Percentiles rank a stretch among this genome's conserved stretches.
These are phyloP conservation scores for Kokia cookei DNA, from an alignment of 441 rosid species.

Conservation along the genomic window DNA sequence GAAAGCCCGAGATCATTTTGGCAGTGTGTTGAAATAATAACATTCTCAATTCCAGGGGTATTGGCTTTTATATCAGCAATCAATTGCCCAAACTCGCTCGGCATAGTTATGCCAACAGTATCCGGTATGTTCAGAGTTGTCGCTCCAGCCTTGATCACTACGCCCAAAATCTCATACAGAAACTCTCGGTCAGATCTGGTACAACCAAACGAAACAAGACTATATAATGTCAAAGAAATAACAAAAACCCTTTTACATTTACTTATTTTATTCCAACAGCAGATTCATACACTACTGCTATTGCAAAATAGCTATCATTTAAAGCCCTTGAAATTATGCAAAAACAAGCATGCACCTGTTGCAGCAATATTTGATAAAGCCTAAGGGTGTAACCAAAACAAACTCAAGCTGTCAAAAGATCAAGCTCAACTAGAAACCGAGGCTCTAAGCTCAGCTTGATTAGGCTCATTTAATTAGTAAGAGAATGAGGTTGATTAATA, in stretches of 20 bases:
- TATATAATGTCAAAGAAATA: neutral
- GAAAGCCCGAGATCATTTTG: constrained; percentile 99
- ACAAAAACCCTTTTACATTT: neutral
- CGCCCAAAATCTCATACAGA: constrained; percentile 77
- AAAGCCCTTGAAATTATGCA: neutral
- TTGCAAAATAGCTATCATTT: neutral
- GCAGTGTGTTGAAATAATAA: constrained; percentile 79
- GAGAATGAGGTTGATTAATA: neutral
- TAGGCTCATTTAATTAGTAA: neutral
- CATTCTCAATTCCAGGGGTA: constrained; percentile 79
- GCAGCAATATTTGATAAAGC: neutral
- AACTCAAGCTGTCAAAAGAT: neutral
- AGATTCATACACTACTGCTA: neutral
- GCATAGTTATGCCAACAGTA: constrained; percentile 82
- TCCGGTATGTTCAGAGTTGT: constrained; percentile 89
- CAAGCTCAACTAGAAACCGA: neutral
- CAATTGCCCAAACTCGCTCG: constrained; percentile 71
- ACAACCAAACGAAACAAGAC: neutral
- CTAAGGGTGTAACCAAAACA: neutral
- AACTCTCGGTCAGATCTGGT: constrained; percentile 80
- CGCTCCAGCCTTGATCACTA: constrained; percentile 91
- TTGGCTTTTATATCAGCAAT: constrained; percentile 86
- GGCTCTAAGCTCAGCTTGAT: neutral
- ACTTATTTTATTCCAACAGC: neutral
- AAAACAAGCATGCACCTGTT: neutral